Base-by-base conservation (phyloP, 257 asterid species). In the Osmanthus fragrans region DNA sequence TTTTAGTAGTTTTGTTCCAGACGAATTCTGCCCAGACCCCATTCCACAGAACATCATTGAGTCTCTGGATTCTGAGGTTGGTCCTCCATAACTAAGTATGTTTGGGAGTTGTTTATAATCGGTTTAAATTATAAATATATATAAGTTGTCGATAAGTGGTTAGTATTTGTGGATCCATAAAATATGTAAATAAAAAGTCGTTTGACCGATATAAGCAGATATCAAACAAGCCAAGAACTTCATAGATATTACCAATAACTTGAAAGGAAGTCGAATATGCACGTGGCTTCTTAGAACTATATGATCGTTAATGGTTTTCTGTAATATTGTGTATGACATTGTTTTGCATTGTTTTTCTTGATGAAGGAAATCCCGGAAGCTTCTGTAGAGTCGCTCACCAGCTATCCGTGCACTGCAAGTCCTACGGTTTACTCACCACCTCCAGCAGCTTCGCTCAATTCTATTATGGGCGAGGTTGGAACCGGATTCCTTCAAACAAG, bases 21-120 rank as follows among this genome's bases (percentile, higher is more conserved):
- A 95, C 70, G 97, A 93, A 80, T 95, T 95, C 89, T 88, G 89
- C 75, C 99, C 99, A 32, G 77, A 88, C 15, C 97, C 97, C 27
- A 88, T 95, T 73, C 99, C 99, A 33, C 85, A 47, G 7, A 72
- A 82, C 82, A 87, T 95, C 79, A 76, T 92, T 27, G 79, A 86
- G n/a, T 88, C 92, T 51, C 93, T 95, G 68, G 86, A 82, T 77
- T 71, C 86, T 19, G 96, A 95, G 96, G 96, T 89, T 80, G 70
- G 96, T 80, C 67, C 78, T 78, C 68, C 77, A 68, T 65, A 19
- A 42, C 51, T 12, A 42, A 42, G 51, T 5, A 42, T 42, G 51
- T 42, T 42, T 42, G 51, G 4, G 4, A 42, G 51, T 12, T 42
- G 51, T 42, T 42, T 42, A 12, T 11, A 42, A 42, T 42, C 4